Evolutionary conservation across 192 early-diverging fungal species (phyloP), one percentile per base, ranked within the genome.

Genomic region (Entomortierella chlamydospora): DNA sequence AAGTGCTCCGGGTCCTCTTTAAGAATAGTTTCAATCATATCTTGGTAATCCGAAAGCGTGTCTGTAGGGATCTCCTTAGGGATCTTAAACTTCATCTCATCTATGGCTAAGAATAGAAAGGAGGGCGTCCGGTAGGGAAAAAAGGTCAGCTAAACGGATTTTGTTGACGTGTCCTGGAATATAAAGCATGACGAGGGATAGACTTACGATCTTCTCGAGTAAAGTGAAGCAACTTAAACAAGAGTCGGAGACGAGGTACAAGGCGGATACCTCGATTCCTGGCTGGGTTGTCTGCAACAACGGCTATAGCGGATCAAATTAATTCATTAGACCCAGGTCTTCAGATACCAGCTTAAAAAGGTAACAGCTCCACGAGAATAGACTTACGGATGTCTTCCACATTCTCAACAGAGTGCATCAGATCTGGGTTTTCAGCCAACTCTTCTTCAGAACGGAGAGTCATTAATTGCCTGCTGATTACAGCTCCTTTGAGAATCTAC

Each of bases 401-500:
- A 61, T 52, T 57, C 30, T 64, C 68, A 15, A 70, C 41, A 37
- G 76, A 79, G n/a, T 61, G 33, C 70, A 68, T 73, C 66, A 83
- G 29, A 54, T 79, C 79, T n/a, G 77, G 64, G 33, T 82, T 64
- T 66, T 69, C 61, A 28, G 65, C 71, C 49, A 64, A 39, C 34
- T 83, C 71, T n/a, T 18, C 31, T 56, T 82, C 76, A 2, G 84
- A 61, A 33, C 56, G 59, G 50, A 81, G 56, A n/a, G 64, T 70
- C 60, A 82, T 70, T 34, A 69, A 53, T 18, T 79, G 37, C 22
- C 85, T 61, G 37, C 68, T 77, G 0, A 30, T 72, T 13, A 84
- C 67, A n/a, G 79, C 81, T 37, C 59, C 70, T 15, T 78, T 81
- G 18, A 87, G 73, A 50, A 77, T 64, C 85, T 86, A 67, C 1